Percentiles rank a stretch among this genome's conserved stretches.
phyloP scores from a whole-genome alignment of 2,329 filamentous ascomycete genomes.

The Colletotrichum sojae region DNA sequence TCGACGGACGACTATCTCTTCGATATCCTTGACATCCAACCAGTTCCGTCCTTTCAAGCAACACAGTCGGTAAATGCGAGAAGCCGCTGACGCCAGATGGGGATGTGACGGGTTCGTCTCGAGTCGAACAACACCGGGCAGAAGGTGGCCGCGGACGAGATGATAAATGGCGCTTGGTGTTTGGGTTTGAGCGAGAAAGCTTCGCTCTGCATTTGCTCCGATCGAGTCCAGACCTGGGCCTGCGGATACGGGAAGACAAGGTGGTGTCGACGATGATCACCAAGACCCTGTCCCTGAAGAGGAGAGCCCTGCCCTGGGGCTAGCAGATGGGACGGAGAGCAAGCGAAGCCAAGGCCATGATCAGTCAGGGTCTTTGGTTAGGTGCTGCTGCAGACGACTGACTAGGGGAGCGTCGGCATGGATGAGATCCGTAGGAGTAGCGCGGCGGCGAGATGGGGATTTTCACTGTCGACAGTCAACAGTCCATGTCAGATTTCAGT shows the following conservation, averaged over 20 bases:
- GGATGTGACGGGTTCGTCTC: background rate
- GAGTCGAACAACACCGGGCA: background rate
- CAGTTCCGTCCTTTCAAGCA: background rate
- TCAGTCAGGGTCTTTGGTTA: conserved; percentile 1
- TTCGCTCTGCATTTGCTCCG: background rate
- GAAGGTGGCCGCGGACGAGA: conserved; percentile 25
- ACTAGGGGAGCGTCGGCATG: conserved; percentile 18
- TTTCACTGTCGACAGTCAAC: background rate
- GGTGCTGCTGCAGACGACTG: conserved; percentile 2
- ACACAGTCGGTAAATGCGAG: background rate
- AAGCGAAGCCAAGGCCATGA: background rate
- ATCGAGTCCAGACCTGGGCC: conserved; percentile 11
- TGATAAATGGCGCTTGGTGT: conserved; percentile 22
- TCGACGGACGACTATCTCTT: conserved; percentile 2
- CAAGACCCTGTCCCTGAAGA: conserved; percentile 27
- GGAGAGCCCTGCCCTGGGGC: background rate
- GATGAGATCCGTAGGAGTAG: conserved; percentile 17
- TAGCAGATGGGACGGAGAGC: conserved; percentile 7
- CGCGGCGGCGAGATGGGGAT: background rate
- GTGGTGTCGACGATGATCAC: background rate
- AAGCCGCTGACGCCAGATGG: conserved; percentile 5
- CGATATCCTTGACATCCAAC: conserved; percentile 21
- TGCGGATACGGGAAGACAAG: conserved; percentile 20
- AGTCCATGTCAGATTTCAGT: too few relatives aligned
- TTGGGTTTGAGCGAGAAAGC: too few relatives aligned